Base-by-base conservation (phyloP, 2,329 filamentous ascomycete genomes). In the Herpotrichia juniperi region DNA sequence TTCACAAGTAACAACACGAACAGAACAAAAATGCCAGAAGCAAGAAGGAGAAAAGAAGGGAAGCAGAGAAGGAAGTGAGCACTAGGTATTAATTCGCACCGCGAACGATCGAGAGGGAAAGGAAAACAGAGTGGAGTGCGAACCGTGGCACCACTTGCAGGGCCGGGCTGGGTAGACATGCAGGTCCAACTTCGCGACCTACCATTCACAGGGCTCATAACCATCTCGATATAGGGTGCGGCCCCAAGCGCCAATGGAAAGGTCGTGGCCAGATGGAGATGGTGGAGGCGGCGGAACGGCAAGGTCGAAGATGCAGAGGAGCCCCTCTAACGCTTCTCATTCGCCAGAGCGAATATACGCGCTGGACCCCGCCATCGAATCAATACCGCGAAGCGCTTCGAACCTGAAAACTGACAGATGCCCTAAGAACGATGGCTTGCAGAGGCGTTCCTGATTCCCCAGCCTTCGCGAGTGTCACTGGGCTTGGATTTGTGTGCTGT, bases 131-230 rank as follows among this genome's bases (percentile, higher is more conserved):
- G 46, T 21, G 34, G 48, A 39, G 24, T 16, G 34, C n/a, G n/a
- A n/a, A n/a, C n/a, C 12, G 24, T 50, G 44, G 26, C 30, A 40
- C 30, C 19, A 31, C 45, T 31, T 30, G 45, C 46, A 44, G 47
- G 30, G 22, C 30, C 24, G 34, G 43, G 42, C 43, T 43, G 50
- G 32, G 53, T 26, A 28, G 40, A 3, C 24, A 16, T 56, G 56
- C 50, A 56, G 55, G 54, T 56, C 56, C 58, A 48, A 50, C 55
- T 50, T 48, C 26, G 39, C 42, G 44, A 42, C 45, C 40, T 53
- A 44, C 54, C 57, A 53, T 45, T 45, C 24, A 42, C 22, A 17
- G 31, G 28, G 30, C 50, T 24, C n/a, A 21, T 42, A 24, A 42
- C 47, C 35, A 48, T 51, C 48, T 47, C 40, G 44, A 52, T 52